phyloP scores from a whole-genome alignment of 371 early-diverging fungal genomes.

The Catenaria anguillulae region DNA sequence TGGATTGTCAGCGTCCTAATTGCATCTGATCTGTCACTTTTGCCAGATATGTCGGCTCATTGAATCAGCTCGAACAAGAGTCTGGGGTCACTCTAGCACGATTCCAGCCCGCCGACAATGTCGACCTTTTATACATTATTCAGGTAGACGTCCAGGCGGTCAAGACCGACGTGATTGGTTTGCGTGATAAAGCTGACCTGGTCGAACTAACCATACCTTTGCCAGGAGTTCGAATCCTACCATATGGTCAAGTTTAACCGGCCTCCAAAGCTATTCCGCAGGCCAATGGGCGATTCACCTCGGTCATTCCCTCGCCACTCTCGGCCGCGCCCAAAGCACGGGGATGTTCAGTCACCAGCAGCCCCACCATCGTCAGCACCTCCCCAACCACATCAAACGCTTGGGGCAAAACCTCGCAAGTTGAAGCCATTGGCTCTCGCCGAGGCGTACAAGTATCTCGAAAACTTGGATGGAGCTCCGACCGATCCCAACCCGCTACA shows the following conservation, averaged over 20 bases:
- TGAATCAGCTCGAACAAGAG: constrained; percentile 25
- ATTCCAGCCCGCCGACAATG: constrained; percentile 27
- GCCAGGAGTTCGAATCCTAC: constrained; percentile 30
- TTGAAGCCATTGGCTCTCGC: background rate
- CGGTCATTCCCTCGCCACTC: too few relatives aligned
- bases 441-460: constrained; percentile 1
- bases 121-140: constrained; percentile 23
- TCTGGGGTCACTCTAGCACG: constrained; percentile 20
- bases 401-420: background rate
- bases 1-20: background rate
- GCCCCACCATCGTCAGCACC: background rate
- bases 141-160: constrained; percentile 26
- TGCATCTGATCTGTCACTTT: background rate
- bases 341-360: too few relatives aligned
- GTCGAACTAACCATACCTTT: too few relatives aligned
- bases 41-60: constrained; percentile 17
- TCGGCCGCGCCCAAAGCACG: too few relatives aligned
- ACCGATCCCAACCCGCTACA: background rate
- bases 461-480: background rate
- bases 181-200: too few relatives aligned
- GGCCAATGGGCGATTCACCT: constrained; percentile 4
- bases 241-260: constrained; percentile 29
- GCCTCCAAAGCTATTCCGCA: constrained; percentile 22
- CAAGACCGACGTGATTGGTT: too few relatives aligned
- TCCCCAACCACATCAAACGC: too few relatives aligned